Evolutionary conservation across 2,329 filamentous ascomycete genomes (phyloP), one percentile per base, ranked within the genome.

Genomic region (Byssochlamys sp.): DNA sequence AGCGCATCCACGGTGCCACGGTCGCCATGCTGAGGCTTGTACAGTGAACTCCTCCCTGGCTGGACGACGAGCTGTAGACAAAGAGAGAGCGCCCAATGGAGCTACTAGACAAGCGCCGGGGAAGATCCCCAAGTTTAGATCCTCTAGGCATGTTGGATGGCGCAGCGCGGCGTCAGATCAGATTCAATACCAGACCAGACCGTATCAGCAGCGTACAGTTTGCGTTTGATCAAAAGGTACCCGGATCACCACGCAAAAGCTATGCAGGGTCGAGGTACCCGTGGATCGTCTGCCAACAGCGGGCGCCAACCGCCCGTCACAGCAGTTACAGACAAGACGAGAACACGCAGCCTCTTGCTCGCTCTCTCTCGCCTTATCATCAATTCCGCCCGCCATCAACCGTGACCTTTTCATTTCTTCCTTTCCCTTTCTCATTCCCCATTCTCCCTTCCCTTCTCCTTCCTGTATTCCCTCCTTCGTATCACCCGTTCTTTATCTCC

Each of bases 341-440:
- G 59, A 19, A 62, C 59, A 61, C 63, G 62, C 53, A 60, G 59
- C 56, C 55, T 53, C n/a, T n/a, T n/a, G n/a, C n/a, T n/a, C n/a
- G n/a, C n/a, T n/a, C n/a, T n/a, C n/a, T n/a, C 57, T 57, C 49
- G 49, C 49, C 49, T 51, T 51, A 51, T 51, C 49, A 51, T 51
- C 24, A 26, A 51, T 28, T 26, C 39, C 12, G 14, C 35, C n/a
- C 12, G 12, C 56, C 52, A 57, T 25, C 50, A 56, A 19, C 19
- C 19, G 19, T 61, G 54, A 59, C 53, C 53, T 52, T 52, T 61
- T 62, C 58, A 52, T 61, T 58, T 63, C 7, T 31, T 31, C 11
- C 29, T 7, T 31, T 31, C 29, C 29, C 29, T 63, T 63, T 63
- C 63, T 66, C 62, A 63, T 63, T 64, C 60, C 61, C 60, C 55